Base-by-base conservation (phyloP, 2,329 filamentous ascomycete genomes). In the Rhinocladiella similis region DNA sequence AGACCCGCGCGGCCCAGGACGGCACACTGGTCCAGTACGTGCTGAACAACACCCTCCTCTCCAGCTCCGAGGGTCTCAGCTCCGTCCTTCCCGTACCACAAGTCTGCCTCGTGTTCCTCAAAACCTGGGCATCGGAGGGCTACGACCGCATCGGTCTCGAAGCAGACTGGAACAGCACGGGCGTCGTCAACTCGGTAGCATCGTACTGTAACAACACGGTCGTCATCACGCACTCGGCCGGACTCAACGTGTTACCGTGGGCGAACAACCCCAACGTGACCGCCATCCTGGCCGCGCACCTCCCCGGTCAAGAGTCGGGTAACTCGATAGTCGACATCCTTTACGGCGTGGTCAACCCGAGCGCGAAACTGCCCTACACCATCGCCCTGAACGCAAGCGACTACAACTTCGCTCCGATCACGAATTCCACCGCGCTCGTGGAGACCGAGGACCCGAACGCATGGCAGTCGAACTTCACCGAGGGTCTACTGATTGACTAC, bases 401-500 rank as follows among this genome's bases (percentile, higher is more conserved):
- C 65, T 94, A 91, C 66, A 87, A 86, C 36, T 62, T 54, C 33
- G 81, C 82, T 6, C 81, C 88, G 47, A 69, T 91, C n/a, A 71
- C 85, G n/a, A 57, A 63, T 35, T 57, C 58, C 19, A 61, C 52
- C 5, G 27, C 38, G 16, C 27, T 63, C 20, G 50, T 56, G 9
- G 43, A 54, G n/a, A 56, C 57, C 1, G 53, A 59, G 27, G 54
- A 62, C 45, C 53, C 57, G n/a, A 77, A 67, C 27, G 82, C 85
- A 12, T 89, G 89, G 3, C 90, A 94, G 67, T 76, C 85, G 38
- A 82, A 90, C 66, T 95, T 91, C 68, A 77, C 78, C 5, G 90
- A 94, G 72, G 90, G 90, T 14, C 79, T 88, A 50, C 90, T 92
- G 71, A 91, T 95, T 67, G 90, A 94, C 72, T 91, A 91, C 75